phyloP scores from a whole-genome alignment of 495 filamentous ascomycete species.

The Neurospora cerealis region DNA sequence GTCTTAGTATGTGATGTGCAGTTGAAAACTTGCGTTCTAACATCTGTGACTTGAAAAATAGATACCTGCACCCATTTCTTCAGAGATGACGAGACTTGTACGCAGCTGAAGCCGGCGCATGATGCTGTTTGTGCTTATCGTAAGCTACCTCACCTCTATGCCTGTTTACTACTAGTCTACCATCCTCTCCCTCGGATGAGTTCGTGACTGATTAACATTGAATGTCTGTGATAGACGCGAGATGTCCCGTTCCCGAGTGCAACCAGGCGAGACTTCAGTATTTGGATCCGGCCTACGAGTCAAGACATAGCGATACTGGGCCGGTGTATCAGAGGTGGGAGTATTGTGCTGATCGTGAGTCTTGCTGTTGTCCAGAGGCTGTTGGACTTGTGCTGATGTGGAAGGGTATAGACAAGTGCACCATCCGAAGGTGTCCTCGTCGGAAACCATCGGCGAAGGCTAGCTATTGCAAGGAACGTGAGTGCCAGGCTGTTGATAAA shows the following conservation, averaged over 20 bases:
- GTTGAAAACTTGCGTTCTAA: not conserved
- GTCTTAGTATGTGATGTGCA: not conserved
- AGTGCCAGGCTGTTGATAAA: not conserved
- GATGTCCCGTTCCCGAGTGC: slow-evolving; percentile 15
- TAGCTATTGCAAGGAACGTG: slow-evolving; percentile 12
- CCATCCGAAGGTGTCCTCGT: slow-evolving; percentile 7
- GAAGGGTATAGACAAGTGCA: slow-evolving; percentile 19
- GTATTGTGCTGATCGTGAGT: slow-evolving; percentile 18
- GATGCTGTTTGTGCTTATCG: slow-evolving; percentile 17
- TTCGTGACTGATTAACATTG: not conserved
- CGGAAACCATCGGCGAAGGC: not conserved
- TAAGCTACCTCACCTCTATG: slow-evolving; percentile 1
- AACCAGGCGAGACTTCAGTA: slow-evolving; percentile 15
- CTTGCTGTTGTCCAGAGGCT: not conserved
- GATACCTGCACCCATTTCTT: slow-evolving; percentile 17
- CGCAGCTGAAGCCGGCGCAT: slow-evolving; percentile 14
- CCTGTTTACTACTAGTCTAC: not conserved
- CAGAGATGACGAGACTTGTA: slow-evolving; percentile 12
- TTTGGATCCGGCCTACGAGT: slow-evolving; percentile 14
- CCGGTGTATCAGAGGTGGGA: slow-evolving; percentile 16
- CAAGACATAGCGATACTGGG: not conserved
- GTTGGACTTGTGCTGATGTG: not conserved
- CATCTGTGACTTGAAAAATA: not conserved
- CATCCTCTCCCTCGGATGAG: not conserved
- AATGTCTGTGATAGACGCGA: slow-evolving; percentile 7